Percentiles rank a stretch among this genome's conserved stretches.
phyloP scores from a whole-genome alignment of 805 yeast genomes.

The Kodamaea jinghongensis region DNA sequence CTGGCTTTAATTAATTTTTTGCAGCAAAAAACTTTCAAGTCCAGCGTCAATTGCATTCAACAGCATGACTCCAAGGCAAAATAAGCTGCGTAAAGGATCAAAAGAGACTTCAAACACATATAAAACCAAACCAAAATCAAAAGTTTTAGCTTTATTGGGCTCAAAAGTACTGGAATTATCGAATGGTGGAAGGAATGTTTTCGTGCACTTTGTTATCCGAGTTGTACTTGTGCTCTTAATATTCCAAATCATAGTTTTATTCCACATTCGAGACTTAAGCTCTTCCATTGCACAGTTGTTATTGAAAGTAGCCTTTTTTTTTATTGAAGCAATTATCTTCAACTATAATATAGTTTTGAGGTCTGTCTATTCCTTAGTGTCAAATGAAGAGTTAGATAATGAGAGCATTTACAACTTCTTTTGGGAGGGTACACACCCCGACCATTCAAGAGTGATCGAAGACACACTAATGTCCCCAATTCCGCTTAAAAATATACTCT shows the following conservation, averaged over 20 bases:
- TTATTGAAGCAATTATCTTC: constrained; percentile 10
- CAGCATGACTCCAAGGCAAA: no score
- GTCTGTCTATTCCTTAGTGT: constrained; percentile 4
- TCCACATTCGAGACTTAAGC: constrained; percentile 11
- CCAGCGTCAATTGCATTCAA: no score
- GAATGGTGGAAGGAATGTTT: no score
- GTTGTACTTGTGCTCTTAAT: constrained; percentile 2
- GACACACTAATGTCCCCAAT: no score
- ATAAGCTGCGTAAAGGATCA: no score
- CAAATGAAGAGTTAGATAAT: neutral
- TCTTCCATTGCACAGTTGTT: constrained; percentile 4
- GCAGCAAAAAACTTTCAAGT: no score
- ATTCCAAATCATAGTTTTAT: constrained; percentile 12
- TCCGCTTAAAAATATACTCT: no score
- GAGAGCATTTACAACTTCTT: neutral
- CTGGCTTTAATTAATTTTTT: no score
- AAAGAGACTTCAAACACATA: no score
- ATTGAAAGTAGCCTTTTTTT: constrained; percentile 4
- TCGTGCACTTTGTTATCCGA: neutral
- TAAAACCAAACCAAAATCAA: no score
- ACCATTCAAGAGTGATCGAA: no score
- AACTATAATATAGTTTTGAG: constrained; percentile 8
- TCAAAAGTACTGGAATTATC: no score
- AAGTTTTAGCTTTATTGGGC: neutral
- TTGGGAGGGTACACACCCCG: neutral